Percentiles rank a stretch among this genome's conserved stretches.
Evolutionary conservation across 805 yeast genomes (phyloP).

Genomic region (Candida ficus): DNA sequence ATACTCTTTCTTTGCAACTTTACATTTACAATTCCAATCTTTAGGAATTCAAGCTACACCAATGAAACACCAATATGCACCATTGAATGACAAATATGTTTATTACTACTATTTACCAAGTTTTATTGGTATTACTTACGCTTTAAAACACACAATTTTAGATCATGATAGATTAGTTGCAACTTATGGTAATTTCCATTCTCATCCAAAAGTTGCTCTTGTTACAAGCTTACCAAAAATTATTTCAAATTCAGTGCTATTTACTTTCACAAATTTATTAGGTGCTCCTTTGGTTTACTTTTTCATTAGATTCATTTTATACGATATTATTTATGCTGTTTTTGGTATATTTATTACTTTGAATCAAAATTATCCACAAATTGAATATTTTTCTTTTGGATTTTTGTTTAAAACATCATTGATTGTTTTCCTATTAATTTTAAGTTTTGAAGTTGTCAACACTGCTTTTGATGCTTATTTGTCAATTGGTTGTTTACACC

Average conservation of each 20-base stretch:
- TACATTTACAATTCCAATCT: conserved; percentile 19
- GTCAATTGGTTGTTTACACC: conserved; percentile 67
- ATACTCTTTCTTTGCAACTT: conserved; percentile 20
- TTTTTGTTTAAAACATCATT: conserved; percentile 28
- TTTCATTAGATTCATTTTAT: conserved; percentile 37
- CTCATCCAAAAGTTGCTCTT: conserved; percentile 33
- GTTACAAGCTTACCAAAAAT: conserved; percentile 25
- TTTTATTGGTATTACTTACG: conserved; percentile 39
- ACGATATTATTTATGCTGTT: conserved; percentile 31
- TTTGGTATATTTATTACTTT: conserved; percentile 29
- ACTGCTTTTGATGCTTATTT: conserved; percentile 60
- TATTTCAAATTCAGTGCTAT: conserved; percentile 34
- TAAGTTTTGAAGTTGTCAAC: conserved; percentile 52
- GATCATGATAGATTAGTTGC: conserved; percentile 53
- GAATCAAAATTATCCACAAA: conserved; percentile 38
- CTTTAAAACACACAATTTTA: conserved; percentile 44
- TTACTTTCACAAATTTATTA: conserved; percentile 22
- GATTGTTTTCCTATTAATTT: conserved; percentile 31
- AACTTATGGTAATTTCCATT: conserved; percentile 32
- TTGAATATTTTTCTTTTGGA: conserved; percentile 27
- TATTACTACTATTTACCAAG: conserved; percentile 44
- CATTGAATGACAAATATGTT: conserved; percentile 38
- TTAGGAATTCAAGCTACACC: conserved; percentile 26
- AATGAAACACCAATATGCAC: conserved; percentile 36
- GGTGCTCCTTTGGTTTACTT: conserved; percentile 31